phyloP scores from a whole-genome alignment of 179 eudicot species.

The Carnegiea gigantea region DNA sequence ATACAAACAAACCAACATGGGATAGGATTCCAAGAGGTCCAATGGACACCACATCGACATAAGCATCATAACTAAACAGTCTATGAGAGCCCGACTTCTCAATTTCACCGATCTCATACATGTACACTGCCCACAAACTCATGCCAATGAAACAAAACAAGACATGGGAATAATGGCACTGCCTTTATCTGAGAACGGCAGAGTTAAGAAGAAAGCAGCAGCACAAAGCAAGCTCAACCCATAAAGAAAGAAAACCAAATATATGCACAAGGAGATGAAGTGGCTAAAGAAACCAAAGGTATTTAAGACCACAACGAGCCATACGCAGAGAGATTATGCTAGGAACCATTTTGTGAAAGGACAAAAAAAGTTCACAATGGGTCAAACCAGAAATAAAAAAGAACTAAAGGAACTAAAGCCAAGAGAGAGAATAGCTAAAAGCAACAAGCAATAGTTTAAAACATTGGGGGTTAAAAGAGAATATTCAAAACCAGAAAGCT shows the following conservation, averaged over 20 bases:
- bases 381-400: too few species aligned
- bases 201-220: not conserved
- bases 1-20: not conserved
- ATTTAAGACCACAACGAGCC: too few species aligned
- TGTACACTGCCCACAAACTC: not conserved
- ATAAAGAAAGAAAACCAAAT: not conserved
- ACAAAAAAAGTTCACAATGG: too few species aligned
- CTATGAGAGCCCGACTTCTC: not conserved
- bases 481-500: not conserved
- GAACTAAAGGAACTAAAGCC: too few species aligned
- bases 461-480: not conserved
- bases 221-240: not conserved
- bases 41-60: not conserved
- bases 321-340: too few species aligned
- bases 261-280: too few species aligned
- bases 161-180: not conserved
- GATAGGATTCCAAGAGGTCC: not conserved
- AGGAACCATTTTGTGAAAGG: too few species aligned
- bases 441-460: too few species aligned
- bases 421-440: too few species aligned
- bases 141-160: not conserved
- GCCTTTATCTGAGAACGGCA: not conserved
- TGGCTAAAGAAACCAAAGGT: too few species aligned
- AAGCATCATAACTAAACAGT: not conserved
- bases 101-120: not conserved